These are phyloP conservation scores for Westerdykella aurantiaca DNA, from an alignment of 2,329 filamentous ascomycete species.

Conservation along the genomic window DNA sequence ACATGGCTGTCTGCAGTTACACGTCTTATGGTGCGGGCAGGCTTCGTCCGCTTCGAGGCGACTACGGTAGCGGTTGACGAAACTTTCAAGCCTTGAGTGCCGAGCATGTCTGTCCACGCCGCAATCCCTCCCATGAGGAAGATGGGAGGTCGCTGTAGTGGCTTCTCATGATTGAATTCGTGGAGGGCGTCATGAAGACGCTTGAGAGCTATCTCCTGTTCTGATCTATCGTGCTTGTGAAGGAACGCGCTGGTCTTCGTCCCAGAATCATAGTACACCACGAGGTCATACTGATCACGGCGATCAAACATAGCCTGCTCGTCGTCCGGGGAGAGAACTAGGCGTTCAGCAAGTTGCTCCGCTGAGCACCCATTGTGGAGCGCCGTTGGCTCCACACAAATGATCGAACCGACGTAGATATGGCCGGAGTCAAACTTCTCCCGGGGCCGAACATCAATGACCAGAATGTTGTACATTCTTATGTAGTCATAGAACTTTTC, in stretches of 20 bases:
- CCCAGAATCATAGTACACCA: constrained; percentile 82
- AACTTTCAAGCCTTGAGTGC: constrained; percentile 57
- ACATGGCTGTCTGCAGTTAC: constrained; percentile 49
- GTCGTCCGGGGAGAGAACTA: constrained; percentile 64
- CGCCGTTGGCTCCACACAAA: constrained; percentile 84
- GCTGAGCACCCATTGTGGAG: constrained; percentile 62
- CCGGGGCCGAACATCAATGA: constrained; percentile 80
- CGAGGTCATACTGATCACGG: constrained; percentile 69
- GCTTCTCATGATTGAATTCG: constrained; percentile 76
- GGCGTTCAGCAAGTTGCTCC: constrained; percentile 59
- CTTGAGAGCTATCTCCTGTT: constrained; percentile 51
- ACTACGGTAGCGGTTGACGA: constrained; percentile 51
- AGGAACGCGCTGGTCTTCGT: constrained; percentile 56
- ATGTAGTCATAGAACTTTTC: constrained; percentile 68
- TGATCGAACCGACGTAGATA: constrained; percentile 73
- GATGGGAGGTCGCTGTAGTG: constrained; percentile 66
- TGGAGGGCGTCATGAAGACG: constrained; percentile 73
- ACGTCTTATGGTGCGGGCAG: constrained; percentile 47
- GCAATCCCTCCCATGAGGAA: constrained; percentile 77
- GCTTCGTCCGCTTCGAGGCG: constrained; percentile 40
- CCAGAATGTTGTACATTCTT: constrained; percentile 59
- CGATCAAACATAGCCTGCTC: constrained; percentile 72
- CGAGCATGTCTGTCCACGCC: constrained; percentile 81
- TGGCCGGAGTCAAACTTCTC: constrained; percentile 83
- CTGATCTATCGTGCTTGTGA: constrained; percentile 40